phyloP scores from a whole-genome alignment of 2,329 filamentous ascomycete species.

The Trichoderma semiorbis region DNA sequence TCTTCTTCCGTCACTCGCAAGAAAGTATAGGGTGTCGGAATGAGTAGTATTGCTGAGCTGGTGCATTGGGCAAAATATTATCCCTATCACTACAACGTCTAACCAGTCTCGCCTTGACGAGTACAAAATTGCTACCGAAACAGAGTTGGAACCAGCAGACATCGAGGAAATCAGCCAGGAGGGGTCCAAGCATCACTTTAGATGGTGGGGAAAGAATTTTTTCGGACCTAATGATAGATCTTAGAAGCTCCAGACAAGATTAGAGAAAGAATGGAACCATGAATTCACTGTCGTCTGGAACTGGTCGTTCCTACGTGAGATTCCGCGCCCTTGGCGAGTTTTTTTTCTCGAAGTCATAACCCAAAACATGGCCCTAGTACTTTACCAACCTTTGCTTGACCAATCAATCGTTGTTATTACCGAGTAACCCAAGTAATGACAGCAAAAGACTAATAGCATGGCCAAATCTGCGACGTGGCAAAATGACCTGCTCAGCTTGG shows the following conservation, averaged over 20 bases:
- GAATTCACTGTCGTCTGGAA: not conserved
- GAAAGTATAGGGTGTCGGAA: not conserved
- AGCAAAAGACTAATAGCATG: not conserved
- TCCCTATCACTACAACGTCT: not conserved
- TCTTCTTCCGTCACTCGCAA: not conserved
- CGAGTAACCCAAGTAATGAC: not conserved
- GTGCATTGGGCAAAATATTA: not conserved
- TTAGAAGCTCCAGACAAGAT: not conserved
- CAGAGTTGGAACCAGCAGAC: not conserved
- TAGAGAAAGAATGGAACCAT: not conserved
- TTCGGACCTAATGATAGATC: not conserved
- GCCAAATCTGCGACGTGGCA: not conserved
- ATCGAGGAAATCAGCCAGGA: not conserved
- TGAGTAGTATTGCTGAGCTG: not conserved
- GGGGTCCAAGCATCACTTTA: not conserved
- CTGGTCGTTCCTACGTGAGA: not conserved
- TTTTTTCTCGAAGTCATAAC: not conserved
- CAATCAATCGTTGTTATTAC: not conserved
- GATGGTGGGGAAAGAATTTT: not conserved
- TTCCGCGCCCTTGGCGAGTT: not conserved
- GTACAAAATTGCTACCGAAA: not conserved
- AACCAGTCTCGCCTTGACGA: not conserved
- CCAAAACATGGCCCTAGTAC: too few relatives aligned
- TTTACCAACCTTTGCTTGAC: not conserved
- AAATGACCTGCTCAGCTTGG: not conserved